Evolutionary conservation across 2,329 filamentous ascomycete genomes (phyloP), one percentile per base, ranked within the genome.

Genomic region (Pyricularia pennisetigena): DNA sequence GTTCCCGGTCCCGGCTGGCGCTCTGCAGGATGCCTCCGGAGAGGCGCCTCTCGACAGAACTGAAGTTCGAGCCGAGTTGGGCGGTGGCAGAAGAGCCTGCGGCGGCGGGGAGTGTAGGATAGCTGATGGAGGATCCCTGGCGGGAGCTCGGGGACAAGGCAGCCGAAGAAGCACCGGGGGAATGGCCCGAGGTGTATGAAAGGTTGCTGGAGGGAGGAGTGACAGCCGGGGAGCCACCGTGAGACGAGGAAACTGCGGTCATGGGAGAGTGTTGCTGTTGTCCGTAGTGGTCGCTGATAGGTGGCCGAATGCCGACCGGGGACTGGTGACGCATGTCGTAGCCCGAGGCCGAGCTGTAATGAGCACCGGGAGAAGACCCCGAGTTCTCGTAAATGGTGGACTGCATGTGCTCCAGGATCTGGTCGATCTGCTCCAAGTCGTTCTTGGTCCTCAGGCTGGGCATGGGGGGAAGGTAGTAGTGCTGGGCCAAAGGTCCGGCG

Each of bases 401-500:
- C 80, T 97, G 94, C 84, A 98, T 94, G 80, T 97, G 93, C 80
- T 97, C 93, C 68, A 99, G 86, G 78, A 98, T 92, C 75, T 93
- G 91, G 78, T 98, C 95, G 75, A 98, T 94, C 77, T 97, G 93
- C 77, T 97, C 83, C 62, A 99, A 84, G 77, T 99, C 95, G 77
- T 88, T 93, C 85, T 98, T 97, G 65, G 94, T 97, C 75, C 94
- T 89, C 68, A 96, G 85, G 92, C 77, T 92, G 88, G 59, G 90
- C 85, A 72, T 90, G 84, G 54, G 88, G 67, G 94, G 92, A 69
- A 97, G 85, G 70, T 93, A 92, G 80, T 97, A 97, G 74, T 93
- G 91, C 76, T 91, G 88, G 63, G 89, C 85, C 71, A 90, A 83
- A 41, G 88, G 84, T 67, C 85, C 82, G 74, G 83, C 49, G 28